Base-by-base conservation (phyloP, 306 rosid genomes). In the Pachyrhizus erosus region DNA sequence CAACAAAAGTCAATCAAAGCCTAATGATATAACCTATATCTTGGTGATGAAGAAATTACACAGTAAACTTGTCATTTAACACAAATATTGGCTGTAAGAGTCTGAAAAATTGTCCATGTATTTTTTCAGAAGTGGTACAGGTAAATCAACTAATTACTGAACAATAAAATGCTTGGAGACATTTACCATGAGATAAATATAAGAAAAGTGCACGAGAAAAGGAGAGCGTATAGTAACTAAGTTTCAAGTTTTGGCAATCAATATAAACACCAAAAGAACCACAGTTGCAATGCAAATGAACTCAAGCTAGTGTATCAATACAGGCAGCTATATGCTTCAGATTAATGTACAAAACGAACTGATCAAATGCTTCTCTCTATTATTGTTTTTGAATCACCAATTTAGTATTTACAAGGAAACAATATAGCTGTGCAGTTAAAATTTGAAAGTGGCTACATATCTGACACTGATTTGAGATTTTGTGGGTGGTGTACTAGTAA, bases 301-400 rank as follows among this genome's bases (percentile, higher is more conserved):
- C 51, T 58, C 51, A 62, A 51, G 26, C 49, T 34, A 29, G 66
- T 29, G 42, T 54, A 73, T 6, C 55, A 31, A 64, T 15, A 24
- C 2, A 10, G 9, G 9, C 57, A 39, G 33, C 52, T 40, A 9
- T 37, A 52, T 73, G 87, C 73, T 43, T 29, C 65, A 64, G 14
- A 78, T 23, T 26, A 29, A 27, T 27, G 70, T 7, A 49, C 40
- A 64, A 10, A 37, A 37, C 42, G 42, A 37, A 37, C 42, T 6
- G 54, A 72, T 11, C 58, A 64, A 80, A 82, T 68, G 67, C 43
- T 75, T 64, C 64, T 54, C 70, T 75, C 64, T 40, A 27, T 52
- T 37, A 65, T 27, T 13, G 3, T 49, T 46, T 65, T 12, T 11
- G n/a, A 66, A 61, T 21, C 58, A 72, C 64, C 40, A 55, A 33